These are phyloP conservation scores for Logfia minima DNA, from an alignment of 129 eudicot species.

Conservation along the genomic window DNA sequence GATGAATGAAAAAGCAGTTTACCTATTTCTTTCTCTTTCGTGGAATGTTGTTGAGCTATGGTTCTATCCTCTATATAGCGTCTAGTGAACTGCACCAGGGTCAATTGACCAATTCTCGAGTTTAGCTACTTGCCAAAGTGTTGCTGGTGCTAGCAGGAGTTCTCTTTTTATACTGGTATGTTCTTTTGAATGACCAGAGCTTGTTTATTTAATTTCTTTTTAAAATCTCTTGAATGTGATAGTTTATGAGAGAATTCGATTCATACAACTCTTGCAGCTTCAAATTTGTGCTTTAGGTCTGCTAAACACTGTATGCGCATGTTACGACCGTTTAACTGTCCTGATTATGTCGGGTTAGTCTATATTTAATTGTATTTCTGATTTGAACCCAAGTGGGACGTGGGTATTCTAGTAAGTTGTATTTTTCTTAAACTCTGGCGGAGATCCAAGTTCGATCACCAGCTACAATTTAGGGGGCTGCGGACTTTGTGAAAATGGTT, in stretches of 20 bases:
- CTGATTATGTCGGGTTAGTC: not conserved
- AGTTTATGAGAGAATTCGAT: not conserved
- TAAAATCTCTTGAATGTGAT: not conserved
- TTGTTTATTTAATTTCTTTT: not conserved
- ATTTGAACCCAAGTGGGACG: too few relatives aligned
- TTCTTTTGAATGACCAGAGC: not conserved
- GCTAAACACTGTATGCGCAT: not conserved
- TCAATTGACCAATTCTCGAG: too few relatives aligned
- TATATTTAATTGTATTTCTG: too few relatives aligned
- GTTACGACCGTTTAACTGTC: not conserved
- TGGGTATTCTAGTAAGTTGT: too few relatives aligned
- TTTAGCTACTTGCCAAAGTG: not conserved
- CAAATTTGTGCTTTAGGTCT: not conserved
- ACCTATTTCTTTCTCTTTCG: slow-evolving; percentile 7
- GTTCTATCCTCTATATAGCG: not conserved
- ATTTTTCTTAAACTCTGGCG: too few relatives aligned
- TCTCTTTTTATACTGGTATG: not conserved
- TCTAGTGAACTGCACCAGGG: not conserved
- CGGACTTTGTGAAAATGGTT: too few relatives aligned
- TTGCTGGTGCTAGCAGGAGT: not conserved
- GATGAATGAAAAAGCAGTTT: slow-evolving; percentile 42
- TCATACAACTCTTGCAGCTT: not conserved
- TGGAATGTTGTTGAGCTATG: not conserved
- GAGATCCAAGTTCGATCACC: too few relatives aligned
- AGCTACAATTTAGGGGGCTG: too few relatives aligned